Base-by-base conservation (phyloP, 306 rosid species). In the Quercus cerris region DNA sequence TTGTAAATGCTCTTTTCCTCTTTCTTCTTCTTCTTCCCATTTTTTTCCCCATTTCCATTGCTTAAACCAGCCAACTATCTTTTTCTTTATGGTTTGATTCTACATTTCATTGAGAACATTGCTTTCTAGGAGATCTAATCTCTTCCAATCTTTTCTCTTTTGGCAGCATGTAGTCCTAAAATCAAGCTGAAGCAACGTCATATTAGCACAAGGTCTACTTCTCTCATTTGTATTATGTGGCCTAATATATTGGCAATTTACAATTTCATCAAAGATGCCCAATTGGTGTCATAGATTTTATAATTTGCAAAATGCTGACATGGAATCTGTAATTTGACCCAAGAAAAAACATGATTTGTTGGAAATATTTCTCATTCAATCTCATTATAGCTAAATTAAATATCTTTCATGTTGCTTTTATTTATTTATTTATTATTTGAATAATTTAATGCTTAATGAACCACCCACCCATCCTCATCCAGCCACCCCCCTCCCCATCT, bases 101-200 rank as follows among this genome's bases (percentile, higher is more conserved):
- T 33, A 8, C 80, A 51, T 30, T 66, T 71, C 25, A 15, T 73
- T 61, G 59, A 20, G 71, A 70, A 59, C 58, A 46, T 70, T 61
- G 77, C 23, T 56, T 31, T 23, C 23, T 80, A 33, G 67, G 70
- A 77, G 54, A 30, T 41, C 13, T 75, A 62, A 77, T 76, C 8
- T 58, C 54, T 20, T 18, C 12, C 20, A 4, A n/a, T 66, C 70
- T 8, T 81, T 72, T 85, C 57, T 73, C 9, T 84, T 84, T 84
- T 85, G 58, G 87, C 93, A 94, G 98, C 97, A 89, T 82, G 94
- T 92, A 77, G 89, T 92, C 76, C 90, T 92, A 67, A 76, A 77
- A 81, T 86, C 83, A 81, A 74, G 46, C 69, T 85, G 84, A 87
- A 54, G 88, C 77, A 83, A 13, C 31, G 61, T 71, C 78, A 46